Conservation (phyloP, 768 basidiomycete genomes). For the Fomitopsis serialis region DNA sequence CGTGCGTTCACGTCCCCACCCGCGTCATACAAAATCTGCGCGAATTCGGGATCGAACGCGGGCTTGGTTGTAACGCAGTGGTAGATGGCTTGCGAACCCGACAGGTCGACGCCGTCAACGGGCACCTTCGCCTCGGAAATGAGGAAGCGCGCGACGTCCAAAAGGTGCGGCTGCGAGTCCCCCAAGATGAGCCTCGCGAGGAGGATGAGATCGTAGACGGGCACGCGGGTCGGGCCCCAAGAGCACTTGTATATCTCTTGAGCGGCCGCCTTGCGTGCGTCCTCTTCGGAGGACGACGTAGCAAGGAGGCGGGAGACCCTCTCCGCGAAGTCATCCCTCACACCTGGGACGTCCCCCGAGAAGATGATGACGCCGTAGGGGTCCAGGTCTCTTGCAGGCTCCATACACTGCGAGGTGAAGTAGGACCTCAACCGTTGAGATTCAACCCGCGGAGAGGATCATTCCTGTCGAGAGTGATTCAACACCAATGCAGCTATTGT, state of each 20-base stretch:
- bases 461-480: background rate
- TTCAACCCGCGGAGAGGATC: conserved; percentile 29
- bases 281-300: background rate
- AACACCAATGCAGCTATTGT: background rate
- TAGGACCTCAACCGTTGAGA: conserved; percentile 33
- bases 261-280: conserved; percentile 16
- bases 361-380: conserved; percentile 23
- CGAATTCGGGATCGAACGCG: conserved; percentile 34
- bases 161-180: conserved; percentile 13
- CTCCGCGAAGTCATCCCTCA: conserved; percentile 21
- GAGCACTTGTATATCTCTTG: conserved; percentile 27
- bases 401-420: conserved; percentile 30
- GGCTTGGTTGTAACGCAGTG: conserved; percentile 39
- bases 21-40: conserved; percentile 35
- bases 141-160: conserved; percentile 30
- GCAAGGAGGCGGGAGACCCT: conserved; percentile 14
- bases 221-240: conserved; percentile 37
- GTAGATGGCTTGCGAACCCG: conserved; percentile 35
- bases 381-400: conserved; percentile 33
- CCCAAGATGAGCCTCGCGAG: conserved; percentile 26
- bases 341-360: conserved; percentile 19
- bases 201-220: conserved; percentile 34
- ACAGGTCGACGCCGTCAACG: conserved; percentile 33
- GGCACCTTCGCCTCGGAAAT: conserved; percentile 29
- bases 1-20: conserved; percentile 36